Evolutionary conservation across 768 basidiomycete genomes (phyloP), one percentile per base, ranked within the genome.

Genomic region (Tremella yokohamensis): DNA sequence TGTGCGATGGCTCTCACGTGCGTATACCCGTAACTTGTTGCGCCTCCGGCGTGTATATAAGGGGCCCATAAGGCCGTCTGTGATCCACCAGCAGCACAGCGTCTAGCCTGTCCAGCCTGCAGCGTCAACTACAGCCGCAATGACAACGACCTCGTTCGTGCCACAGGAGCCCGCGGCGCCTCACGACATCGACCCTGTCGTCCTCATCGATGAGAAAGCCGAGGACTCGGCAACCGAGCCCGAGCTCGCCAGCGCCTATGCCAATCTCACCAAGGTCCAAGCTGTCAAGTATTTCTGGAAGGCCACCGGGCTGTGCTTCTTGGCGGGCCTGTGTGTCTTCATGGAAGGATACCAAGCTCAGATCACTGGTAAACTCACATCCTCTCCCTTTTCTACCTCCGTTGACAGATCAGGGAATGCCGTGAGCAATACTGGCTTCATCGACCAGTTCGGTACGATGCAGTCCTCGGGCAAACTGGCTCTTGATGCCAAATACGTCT

Each of bases 381-480:
- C 29, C 4, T 6, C 29, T 4, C 29, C 29, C 4, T 4, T 6
- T 11, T 4, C 29, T 34, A 11, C 29, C 29, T 11, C 29, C 29
- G 4, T 11, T 34, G 11, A 34, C 29, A 4, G 6, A 34, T 6
- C 29, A 34, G 29, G 29, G 4, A 34, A 34, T 34, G 29, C 29
- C 29, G 59, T 73, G 57, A 66, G 68, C 39, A 70, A 70, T 57
- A 49, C 40, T 8, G 69, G 69, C 1, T 73, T 73, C 56, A 63
- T 73, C 50, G 20, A 61, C 37, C 65, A 69, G 26, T 72, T 61
- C 45, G 66, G 62, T 4, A 64, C 62, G 8, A 44, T 47, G 11
- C 53, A 45, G 42, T 4, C 42, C 42, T 18, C 42, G 18, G 42
- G 42, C n/a, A 45, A 18, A 15, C n/a, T 18, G 42, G 42, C 42